Evolutionary conservation across 2,329 filamentous ascomycete species (phyloP).

Genomic region (Chaetomium olivaceum): DNA sequence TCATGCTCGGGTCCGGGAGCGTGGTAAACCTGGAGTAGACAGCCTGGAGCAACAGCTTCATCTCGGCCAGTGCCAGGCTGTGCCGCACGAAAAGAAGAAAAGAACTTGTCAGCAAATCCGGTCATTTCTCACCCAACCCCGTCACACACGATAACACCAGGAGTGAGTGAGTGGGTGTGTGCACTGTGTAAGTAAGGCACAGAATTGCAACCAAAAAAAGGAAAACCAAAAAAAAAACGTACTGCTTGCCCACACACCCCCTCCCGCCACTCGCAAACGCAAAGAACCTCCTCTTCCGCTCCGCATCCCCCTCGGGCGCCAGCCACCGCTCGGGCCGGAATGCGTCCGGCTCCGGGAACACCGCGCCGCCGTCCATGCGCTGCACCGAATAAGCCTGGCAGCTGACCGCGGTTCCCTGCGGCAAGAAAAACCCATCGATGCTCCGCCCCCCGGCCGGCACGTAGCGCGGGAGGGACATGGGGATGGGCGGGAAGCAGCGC

Average conservation of each 20-base stretch:
- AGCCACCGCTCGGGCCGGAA: constrained; percentile 88
- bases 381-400: constrained; percentile 63
- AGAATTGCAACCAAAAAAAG: neutral
- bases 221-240: constrained; percentile 41
- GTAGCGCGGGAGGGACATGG: constrained; percentile 65
- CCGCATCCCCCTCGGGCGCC: constrained; percentile 68
- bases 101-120: constrained; percentile 2
- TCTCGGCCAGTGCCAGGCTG: constrained; percentile 64
- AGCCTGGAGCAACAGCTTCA: constrained; percentile 65
- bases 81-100: constrained; percentile 7
- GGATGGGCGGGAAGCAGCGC: constrained; percentile 64
- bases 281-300: constrained; percentile 64
- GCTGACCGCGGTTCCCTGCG: constrained; percentile 57
- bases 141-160: neutral
- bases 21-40: constrained; percentile 63
- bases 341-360: constrained; percentile 75
- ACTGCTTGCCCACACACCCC: constrained; percentile 69
- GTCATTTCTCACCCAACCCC: neutral
- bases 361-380: constrained; percentile 56
- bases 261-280: constrained; percentile 66
- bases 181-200: neutral
- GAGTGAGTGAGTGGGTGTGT: too few relatives aligned
- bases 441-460: constrained; percentile 55
- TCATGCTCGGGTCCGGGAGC: constrained; percentile 55
- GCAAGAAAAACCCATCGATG: constrained; percentile 58